A percentile compares a stretch with the other conserved stretches of the same genome.
phyloP scores from a whole-genome alignment of 495 filamentous ascomycete genomes.

The Hamigera avellanea region DNA sequence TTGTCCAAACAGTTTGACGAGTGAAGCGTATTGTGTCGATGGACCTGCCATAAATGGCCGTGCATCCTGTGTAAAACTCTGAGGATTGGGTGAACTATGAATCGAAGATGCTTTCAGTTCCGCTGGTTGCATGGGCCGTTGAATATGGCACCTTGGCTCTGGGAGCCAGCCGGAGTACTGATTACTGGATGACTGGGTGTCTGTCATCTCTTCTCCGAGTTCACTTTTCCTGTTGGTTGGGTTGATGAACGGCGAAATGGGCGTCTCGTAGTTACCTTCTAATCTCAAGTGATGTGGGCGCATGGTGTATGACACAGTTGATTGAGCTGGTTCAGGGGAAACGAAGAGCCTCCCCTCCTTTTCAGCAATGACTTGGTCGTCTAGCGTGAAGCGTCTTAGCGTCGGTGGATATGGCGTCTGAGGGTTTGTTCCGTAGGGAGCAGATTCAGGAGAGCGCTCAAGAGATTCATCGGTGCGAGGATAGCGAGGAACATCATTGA shows the following conservation, averaged over 20 bases:
- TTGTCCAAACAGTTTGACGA: background rate
- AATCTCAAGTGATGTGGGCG: no score
- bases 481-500: background rate
- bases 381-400: constrained; percentile 7
- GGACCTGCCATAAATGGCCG: no score
- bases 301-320: background rate
- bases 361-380: constrained; percentile 9
- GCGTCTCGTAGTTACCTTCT: no score
- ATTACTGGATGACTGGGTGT: constrained; percentile 1
- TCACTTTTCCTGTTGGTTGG: background rate
- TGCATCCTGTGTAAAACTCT: no score
- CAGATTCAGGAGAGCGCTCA: background rate
- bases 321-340: background rate
- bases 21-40: background rate
- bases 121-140: background rate
- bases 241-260: no score
- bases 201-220: background rate
- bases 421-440: background rate
- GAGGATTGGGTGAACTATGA: no score
- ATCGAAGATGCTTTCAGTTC: no score
- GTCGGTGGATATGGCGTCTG: background rate
- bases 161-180: constrained; percentile 9
- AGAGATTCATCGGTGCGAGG: background rate
- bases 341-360: constrained; percentile 3
- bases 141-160: constrained; percentile 2